These are phyloP conservation scores for Scleroderma bovista DNA, from an alignment of 768 basidiomycete genomes.

Conservation along the genomic window DNA sequence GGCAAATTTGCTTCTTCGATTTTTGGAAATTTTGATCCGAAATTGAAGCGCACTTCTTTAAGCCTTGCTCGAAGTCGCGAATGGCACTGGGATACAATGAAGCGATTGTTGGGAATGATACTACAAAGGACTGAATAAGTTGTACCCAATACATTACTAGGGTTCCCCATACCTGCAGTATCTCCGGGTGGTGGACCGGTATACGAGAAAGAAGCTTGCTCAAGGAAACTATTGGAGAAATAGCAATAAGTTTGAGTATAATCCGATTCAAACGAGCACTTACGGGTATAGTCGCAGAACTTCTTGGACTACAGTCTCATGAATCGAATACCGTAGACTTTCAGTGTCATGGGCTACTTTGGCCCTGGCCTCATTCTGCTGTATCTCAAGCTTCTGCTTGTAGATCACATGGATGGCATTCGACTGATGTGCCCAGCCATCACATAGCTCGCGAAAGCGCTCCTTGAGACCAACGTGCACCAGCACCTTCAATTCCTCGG, in stretches of 20 bases:
- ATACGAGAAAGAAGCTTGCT: constrained; percentile 12
- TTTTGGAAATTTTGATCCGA: constrained; percentile 4
- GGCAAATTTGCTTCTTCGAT: constrained; percentile 12
- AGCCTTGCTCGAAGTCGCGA: not conserved
- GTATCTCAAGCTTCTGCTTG: fast-evolving
- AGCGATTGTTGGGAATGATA: constrained; percentile 2
- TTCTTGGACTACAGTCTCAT: constrained; percentile 20
- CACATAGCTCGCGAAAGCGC: constrained; percentile 19
- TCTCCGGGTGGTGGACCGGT: not conserved
- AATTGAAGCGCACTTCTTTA: constrained; percentile 6
- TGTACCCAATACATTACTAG: not conserved
- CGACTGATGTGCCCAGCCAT: constrained; percentile 16
- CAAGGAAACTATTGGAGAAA: constrained; percentile 9
- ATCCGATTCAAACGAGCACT: constrained; percentile 3
- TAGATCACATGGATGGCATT: not conserved
- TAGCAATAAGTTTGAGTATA: not conserved
- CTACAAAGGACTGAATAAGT: not conserved
- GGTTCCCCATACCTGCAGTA: constrained; percentile 6
- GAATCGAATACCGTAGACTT: constrained; percentile 9
- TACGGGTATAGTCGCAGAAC: constrained; percentile 22
- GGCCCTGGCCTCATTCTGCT: not conserved
- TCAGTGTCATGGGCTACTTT: constrained; percentile 2
- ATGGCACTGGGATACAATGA: constrained; percentile 10
- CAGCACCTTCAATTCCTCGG: constrained; percentile 12
- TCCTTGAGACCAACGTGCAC: constrained; percentile 23